These are phyloP conservation scores for Conticribra weissflogii DNA, from an alignment of 108 stramenopile species.

Conservation along the genomic window DNA sequence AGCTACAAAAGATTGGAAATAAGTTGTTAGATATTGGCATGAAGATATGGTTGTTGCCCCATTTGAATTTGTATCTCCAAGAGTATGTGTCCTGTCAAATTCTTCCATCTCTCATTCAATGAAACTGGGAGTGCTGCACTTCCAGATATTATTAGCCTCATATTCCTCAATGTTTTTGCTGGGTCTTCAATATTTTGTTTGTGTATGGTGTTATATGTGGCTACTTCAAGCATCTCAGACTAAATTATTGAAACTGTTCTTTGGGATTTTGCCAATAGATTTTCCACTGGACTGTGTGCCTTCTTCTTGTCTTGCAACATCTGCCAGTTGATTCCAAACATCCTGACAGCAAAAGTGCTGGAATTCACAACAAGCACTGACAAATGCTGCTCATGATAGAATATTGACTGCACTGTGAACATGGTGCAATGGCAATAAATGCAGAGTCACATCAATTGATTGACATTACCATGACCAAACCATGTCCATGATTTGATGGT, in stretches of 20 bases:
- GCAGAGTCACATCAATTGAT: conserved; percentile 43
- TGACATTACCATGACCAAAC: conserved; percentile 57
- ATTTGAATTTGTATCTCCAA: too few relatives aligned
- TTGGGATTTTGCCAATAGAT: background rate
- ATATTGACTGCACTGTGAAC: conserved; percentile 54
- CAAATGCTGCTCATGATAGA: conserved; percentile 48
- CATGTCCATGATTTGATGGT: conserved; percentile 51
- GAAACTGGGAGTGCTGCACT: conserved; percentile 51
- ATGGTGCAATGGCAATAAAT: conserved; percentile 55
- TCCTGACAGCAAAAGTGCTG: conserved; percentile 39
- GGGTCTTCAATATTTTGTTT: conserved; percentile 26
- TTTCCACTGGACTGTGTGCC: background rate
- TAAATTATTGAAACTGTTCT: conserved; percentile 29
- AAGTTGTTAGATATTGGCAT: too few relatives aligned
- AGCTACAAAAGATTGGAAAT: conserved; percentile 1
- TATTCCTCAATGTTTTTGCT: conserved; percentile 31
- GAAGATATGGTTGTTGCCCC: too few relatives aligned
- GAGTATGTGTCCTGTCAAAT: conserved; percentile 54
- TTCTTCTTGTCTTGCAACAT: conserved; percentile 14
- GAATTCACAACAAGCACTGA: conserved; percentile 51
- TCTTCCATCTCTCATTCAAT: conserved; percentile 44
- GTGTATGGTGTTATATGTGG: conserved; percentile 16
- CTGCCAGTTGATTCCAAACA: conserved; percentile 42
- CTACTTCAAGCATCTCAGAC: conserved; percentile 16
- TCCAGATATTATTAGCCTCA: conserved; percentile 54